phyloP scores from a whole-genome alignment of 495 filamentous ascomycete species.

The Xylona heveae region DNA sequence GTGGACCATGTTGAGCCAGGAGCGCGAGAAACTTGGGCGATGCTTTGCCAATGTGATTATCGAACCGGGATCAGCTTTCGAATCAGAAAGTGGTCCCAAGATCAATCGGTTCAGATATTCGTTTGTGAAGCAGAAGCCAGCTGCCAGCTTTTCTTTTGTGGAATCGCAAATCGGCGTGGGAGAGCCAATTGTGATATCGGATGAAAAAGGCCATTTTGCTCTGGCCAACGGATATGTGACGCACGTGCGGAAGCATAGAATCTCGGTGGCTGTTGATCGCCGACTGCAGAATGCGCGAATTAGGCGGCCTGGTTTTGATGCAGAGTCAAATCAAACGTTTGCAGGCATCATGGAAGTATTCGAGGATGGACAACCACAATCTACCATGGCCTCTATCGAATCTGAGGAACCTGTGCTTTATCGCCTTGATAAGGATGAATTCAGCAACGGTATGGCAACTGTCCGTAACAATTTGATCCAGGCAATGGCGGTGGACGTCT shows the following conservation, averaged over 20 bases:
- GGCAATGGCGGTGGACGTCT: conserved; percentile 63
- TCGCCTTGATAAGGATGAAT: conserved; percentile 90
- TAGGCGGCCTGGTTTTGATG: conserved; percentile 52
- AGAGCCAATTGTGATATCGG: conserved; percentile 90
- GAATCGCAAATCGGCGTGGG: conserved; percentile 81
- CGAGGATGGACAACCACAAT: conserved; percentile 19
- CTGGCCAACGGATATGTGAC: conserved; percentile 80
- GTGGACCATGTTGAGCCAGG: conserved; percentile 82
- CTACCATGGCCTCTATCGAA: conserved; percentile 15
- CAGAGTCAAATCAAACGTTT: conserved; percentile 60
- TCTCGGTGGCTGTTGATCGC: conserved; percentile 76
- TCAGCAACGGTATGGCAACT: conserved; percentile 90
- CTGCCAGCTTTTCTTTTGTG: conserved; percentile 49
- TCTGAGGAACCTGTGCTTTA: conserved; percentile 43
- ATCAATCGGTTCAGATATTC: conserved; percentile 83
- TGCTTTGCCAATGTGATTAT: conserved; percentile 59
- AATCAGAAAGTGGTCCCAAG: conserved; percentile 43
- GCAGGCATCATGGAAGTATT: conserved; percentile 76
- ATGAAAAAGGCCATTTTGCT: conserved; percentile 86
- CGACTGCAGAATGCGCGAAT: conserved; percentile 67
- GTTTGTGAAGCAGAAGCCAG: conserved; percentile 42
- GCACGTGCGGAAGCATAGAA: conserved; percentile 43
- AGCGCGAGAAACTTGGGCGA: conserved; percentile 70
- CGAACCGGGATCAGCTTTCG: conserved; percentile 48
- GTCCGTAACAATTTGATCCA: conserved; percentile 85